Evolutionary conservation across 2,329 filamentous ascomycete species (phyloP), one percentile per base, ranked within the genome.

Genomic region (Aspergillus quadricinctus): DNA sequence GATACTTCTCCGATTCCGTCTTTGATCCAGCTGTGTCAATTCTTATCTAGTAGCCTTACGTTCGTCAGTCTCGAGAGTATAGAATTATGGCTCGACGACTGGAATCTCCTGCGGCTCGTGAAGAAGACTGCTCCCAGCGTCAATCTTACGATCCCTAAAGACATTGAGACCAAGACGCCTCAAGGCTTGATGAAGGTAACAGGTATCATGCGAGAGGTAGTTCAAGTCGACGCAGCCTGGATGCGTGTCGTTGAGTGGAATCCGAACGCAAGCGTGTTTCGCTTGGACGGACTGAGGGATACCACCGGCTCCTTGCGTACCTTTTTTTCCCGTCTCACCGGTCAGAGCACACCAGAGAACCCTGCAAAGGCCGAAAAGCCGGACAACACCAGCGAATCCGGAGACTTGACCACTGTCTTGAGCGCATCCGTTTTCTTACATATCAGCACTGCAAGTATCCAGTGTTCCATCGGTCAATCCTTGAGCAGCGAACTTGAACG

Each of bases 221-320:
- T 91, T 0, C 93, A 97, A 71, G 95, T 99, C 51, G 90, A 97
- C 73, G 94, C 92, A 3, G 83, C 83, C 1, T 96, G 90, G 78
- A 92, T 96, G 86, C 90, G 88, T 57, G 88, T 89, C 10, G 84
- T 97, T 46, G 90, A 90, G 37, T 96, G 92, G 87, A 94, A 91
- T 65, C 81, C 84, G 19, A 82, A 87, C 50, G 71, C 68, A 40
- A 72, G 68, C 53, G 58, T 71, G 52, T 69, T 71, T 31, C 70
- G 73, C 25, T 64, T 73, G 28, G 72, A 75, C 17, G 72, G 73
- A 19, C 61, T 74, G 55, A 65, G 72, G 46, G 72, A 79, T 57
- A 74, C 74, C 19, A 78, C 73, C 35, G 84, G 86, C 5, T 90
- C 88, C 0, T 72, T 96, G 52, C 82, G 88, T 55, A 89, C 83